Base-by-base conservation (phyloP, 2,329 filamentous ascomycete genomes). In the Aspergillus neotritici region DNA sequence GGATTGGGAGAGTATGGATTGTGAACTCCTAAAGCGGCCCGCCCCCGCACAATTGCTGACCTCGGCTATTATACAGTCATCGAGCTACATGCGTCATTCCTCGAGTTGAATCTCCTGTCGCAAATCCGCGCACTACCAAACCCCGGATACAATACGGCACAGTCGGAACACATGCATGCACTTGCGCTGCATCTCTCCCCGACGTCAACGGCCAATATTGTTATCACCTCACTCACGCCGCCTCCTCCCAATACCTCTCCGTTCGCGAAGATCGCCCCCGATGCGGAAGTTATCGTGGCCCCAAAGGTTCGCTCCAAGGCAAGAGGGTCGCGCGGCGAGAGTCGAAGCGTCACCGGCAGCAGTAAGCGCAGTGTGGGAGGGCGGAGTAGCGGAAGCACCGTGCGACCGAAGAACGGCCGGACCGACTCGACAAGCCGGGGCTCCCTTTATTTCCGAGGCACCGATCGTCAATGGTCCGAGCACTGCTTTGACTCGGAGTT, bases 241-340 rank as follows among this genome's bases (percentile, higher is more conserved):
- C 73, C 81, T 1, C 81, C 83, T 4, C 66, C 85, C 2, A 72
- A 79, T 2, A 79, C 82, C 37, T 77, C 80, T 2, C 77, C 87
- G 0, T 98, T 98, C 62, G 88, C 87, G 17, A 97, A 96, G 66
- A 87, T 98, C 39, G 86, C 87, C 0, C 86, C 90, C 0, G 89
- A 97, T 62, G 91, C 91, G 15, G 93, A 98, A 67, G 90, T 98
- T 38, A 94, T 97, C 52, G 93, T 98, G 47, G 93, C 93, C 3
- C 93, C 93, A 1, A 98, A 98, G 70, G 85, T 84, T 17, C 80
- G 91, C 43, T 76, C 85, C 33, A 89, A 87, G 63, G 70, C 76
- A 3, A 79, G 83, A 43, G 76, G 70, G 46, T 68, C 71, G 25
- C 79, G 74, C n/a, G 79, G 82, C 31, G 88, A 94, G 54, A 88